These are phyloP conservation scores for Micractinium conductrix DNA, from an alignment of 139 green algal genomes.

Conservation along the genomic window DNA sequence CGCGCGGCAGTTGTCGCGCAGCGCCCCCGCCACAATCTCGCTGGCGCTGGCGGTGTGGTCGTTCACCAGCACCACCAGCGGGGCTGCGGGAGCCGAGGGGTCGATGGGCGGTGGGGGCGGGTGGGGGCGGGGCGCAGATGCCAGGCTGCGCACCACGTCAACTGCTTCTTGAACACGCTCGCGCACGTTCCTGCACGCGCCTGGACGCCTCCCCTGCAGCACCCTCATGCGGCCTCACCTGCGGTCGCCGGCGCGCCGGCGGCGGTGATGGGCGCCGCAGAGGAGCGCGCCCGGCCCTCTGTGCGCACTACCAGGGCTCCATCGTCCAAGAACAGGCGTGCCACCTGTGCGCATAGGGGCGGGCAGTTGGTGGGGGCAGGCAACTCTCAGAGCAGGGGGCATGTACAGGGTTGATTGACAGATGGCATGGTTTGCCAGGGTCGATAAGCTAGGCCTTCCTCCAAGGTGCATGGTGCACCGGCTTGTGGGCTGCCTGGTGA, in stretches of 20 bases:
- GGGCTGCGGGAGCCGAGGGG: constrained; percentile 15
- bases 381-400: too few species aligned
- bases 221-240: background rate
- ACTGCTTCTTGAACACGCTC: too few species aligned
- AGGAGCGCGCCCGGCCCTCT: constrained; percentile 45
- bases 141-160: too few species aligned
- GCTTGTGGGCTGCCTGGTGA: too few species aligned
- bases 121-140: background rate
- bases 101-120: background rate
- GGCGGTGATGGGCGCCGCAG: constrained; percentile 38
- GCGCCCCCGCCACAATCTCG: constrained; percentile 92
- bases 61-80: constrained; percentile 89
- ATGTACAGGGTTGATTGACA: too few species aligned
- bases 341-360: too few species aligned
- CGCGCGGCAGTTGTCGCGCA: constrained; percentile 95
- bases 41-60: constrained; percentile 83
- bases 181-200: too few species aligned
- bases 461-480: too few species aligned
- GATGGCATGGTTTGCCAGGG: too few species aligned
- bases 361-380: too few species aligned
- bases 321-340: constrained; percentile 81
- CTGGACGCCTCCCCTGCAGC: too few species aligned
- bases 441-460: too few species aligned
- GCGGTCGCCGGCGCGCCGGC: constrained; percentile 37
- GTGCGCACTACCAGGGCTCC: constrained; percentile 78